Conservation (phyloP, 1,139 yeast species). For the Candida tetrigidarum region DNA sequence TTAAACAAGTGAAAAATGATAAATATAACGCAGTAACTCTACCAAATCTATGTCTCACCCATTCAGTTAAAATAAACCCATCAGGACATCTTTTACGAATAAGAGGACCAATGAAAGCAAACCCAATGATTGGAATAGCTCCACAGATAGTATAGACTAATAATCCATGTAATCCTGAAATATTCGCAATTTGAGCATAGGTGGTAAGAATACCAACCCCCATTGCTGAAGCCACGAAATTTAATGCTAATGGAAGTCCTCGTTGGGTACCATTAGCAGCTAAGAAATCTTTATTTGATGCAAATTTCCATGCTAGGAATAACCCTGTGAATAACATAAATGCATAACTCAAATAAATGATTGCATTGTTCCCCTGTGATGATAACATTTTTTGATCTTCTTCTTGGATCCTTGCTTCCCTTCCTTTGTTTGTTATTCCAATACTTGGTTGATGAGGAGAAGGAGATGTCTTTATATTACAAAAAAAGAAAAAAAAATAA, state of each 20-base stretch:
- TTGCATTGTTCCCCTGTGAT: conserved; percentile 63
- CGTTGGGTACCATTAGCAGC: conserved; percentile 80
- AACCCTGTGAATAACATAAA: conserved; percentile 64
- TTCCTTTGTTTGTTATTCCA: no score
- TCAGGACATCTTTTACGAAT: conserved; percentile 82
- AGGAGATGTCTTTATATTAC: no score
- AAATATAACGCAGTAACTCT: conserved; percentile 70
- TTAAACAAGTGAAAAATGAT: conserved; percentile 81
- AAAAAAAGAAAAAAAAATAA: no score
- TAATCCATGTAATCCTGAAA: conserved; percentile 87
- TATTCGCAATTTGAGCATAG: conserved; percentile 83
- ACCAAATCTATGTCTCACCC: conserved; percentile 89
- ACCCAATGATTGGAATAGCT: conserved; percentile 80
- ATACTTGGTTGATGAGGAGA: background rate
- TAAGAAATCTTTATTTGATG: conserved; percentile 57
- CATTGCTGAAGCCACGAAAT: conserved; percentile 88
- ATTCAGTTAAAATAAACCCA: conserved; percentile 93
- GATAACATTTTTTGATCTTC: conserved; percentile 27
- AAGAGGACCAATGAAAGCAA: conserved; percentile 82
- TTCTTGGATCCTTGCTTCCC: no score
- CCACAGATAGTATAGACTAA: conserved; percentile 83
- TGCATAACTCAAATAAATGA: conserved; percentile 75
- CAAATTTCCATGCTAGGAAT: conserved; percentile 56
- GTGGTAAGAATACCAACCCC: conserved; percentile 91
- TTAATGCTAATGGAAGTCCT: conserved; percentile 81